A percentile compares a stretch with the other conserved stretches of the same genome.
phyloP scores from a whole-genome alignment of 108 stramenopile species.

The Hondaea fermentalgiana region DNA sequence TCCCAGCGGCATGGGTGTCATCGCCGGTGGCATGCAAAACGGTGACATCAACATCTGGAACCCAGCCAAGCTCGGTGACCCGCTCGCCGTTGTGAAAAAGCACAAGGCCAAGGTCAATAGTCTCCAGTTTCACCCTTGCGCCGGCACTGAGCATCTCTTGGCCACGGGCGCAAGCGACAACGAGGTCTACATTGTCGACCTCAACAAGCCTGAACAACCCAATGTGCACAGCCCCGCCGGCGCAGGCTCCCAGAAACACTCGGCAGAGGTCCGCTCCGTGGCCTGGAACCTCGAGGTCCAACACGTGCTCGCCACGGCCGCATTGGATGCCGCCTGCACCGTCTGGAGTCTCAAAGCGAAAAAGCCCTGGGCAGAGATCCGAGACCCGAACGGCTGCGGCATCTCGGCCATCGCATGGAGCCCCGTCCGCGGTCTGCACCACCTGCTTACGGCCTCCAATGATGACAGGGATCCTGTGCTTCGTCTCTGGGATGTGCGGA shows the following conservation, averaged over 20 bases:
- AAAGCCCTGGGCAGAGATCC: slow-evolving; percentile 89
- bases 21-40: slow-evolving; percentile 92
- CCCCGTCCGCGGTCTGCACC: slow-evolving; percentile 76
- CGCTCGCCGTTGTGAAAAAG: slow-evolving; percentile 42
- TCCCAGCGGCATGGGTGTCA: slow-evolving; percentile 55
- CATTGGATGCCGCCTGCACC: slow-evolving; percentile 60
- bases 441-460: slow-evolving; percentile 78
- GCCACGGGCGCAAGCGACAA: slow-evolving; percentile 74
- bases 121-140: slow-evolving; percentile 72
- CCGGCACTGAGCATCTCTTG: slow-evolving; percentile 57
- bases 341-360: slow-evolving; percentile 88
- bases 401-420: slow-evolving; percentile 84
- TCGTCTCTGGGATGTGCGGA: slow-evolving; percentile 83
- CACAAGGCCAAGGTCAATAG: slow-evolving; percentile 65
- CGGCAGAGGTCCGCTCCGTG: slow-evolving; percentile 68
- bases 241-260: slow-evolving; percentile 48
- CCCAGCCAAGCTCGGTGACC: slow-evolving; percentile 52
- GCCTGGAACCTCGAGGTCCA: slow-evolving; percentile 90
- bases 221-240: slow-evolving; percentile 40
- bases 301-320: slow-evolving; percentile 81
- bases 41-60: slow-evolving; percentile 84
- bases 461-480: slow-evolving; percentile 81
- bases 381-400: slow-evolving; percentile 44
- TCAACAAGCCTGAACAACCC: slow-evolving; percentile 48
- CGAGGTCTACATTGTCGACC: slow-evolving; percentile 57